Evolutionary conservation across 441 rosid species (phyloP).

Genomic region (Biscutella laevigata): DNA sequence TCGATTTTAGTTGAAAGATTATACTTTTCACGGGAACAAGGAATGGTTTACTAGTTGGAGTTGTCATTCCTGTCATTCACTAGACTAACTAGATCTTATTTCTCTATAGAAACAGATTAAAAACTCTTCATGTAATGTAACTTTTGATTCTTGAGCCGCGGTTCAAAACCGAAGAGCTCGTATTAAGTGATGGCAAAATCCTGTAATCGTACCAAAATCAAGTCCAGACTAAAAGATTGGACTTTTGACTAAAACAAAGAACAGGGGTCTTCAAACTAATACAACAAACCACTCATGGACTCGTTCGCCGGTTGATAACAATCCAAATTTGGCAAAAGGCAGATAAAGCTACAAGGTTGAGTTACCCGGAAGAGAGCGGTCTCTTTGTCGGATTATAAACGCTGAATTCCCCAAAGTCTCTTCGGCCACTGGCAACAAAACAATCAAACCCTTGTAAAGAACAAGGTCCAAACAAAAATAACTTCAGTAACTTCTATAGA

Average conservation of each 20-base stretch:
- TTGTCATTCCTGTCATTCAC: background rate
- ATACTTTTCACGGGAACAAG: background rate
- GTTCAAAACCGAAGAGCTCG: slow-evolving; percentile 24
- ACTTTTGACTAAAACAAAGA: background rate
- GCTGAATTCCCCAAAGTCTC: slow-evolving; percentile 89
- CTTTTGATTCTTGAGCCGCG: slow-evolving; percentile 23
- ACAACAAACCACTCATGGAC: slow-evolving; percentile 4
- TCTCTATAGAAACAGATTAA: background rate
- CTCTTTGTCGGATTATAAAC: slow-evolving; percentile 67
- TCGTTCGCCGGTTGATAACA: background rate
- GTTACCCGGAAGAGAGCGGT: no score
- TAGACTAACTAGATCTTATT: slow-evolving; percentile 11
- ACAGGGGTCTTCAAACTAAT: background rate
- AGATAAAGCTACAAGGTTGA: background rate
- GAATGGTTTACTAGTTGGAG: background rate
- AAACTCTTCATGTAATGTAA: background rate
- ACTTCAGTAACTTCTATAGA: background rate
- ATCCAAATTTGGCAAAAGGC: background rate
- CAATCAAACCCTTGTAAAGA: slow-evolving; percentile 41
- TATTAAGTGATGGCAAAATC: background rate
- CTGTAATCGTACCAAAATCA: background rate
- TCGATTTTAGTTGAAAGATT: background rate
- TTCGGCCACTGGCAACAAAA: slow-evolving; percentile 68
- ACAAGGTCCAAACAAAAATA: slow-evolving; percentile 16
- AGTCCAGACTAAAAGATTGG: background rate